Evolutionary conservation across 441 rosid genomes (phyloP), one percentile per base, ranked within the genome.

Genomic region (Erysimum cheiri): DNA sequence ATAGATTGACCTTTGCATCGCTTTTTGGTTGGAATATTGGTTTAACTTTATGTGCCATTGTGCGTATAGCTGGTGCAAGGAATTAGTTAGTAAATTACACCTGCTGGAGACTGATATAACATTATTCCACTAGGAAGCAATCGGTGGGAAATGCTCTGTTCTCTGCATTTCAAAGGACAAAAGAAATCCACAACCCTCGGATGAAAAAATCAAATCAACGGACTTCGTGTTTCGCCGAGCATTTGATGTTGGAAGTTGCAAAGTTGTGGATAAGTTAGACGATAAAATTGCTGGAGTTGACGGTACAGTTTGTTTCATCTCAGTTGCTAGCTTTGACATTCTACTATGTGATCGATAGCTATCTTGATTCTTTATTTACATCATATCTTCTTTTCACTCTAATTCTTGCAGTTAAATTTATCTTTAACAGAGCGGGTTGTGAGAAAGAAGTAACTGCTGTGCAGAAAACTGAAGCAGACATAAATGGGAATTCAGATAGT

Each of bases 101-200:
- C 13, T 62, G 52, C 39, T 64, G 5, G 55, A 24, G 49, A 33
- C 64, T 76, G 40, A 77, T 50, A 58, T 19, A 48, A 28, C 63
- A 33, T 58, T 58, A 19, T 64, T 64, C 36, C 68, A 69, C 75
- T 81, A 91, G 98, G 96, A 88, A 82, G 81, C 88, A 56, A 87
- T 93, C 73, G 83, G 88, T 62, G 98, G 98, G 56, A 93, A 91
- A 74, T 93, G 97, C 84, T 79, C 82, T 69, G 93, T 89, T 48
- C 59, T 87, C 33, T 93, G 95, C 80, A 81, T 72, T 65, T 85
- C 98, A 62, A 88, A 84, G 72, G 96, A 93, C 64, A 40, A 36
- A 63, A 88, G 93, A 75, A 91, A 88, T 79, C 83, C 70, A 10
- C 87, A 80, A 69, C 92, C 93, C 36, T 75, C 89, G 10, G 46